Conservation (phyloP, 768 basidiomycete species). For the Russula olivacea region DNA sequence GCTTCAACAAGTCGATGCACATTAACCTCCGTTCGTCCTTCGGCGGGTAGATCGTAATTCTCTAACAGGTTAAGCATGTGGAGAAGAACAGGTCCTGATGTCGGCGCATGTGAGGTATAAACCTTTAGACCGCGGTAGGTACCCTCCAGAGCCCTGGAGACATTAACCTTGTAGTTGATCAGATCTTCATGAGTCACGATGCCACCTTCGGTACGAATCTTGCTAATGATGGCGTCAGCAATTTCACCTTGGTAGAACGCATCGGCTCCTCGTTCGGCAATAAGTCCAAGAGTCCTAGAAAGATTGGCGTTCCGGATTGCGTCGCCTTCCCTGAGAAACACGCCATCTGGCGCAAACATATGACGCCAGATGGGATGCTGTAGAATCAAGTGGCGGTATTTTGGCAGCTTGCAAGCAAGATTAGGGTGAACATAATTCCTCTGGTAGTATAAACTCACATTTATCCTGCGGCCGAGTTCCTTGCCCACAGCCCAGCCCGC, state of each 20-base stretch:
- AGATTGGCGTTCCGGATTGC: slow-evolving; percentile 65
- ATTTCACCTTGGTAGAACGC: slow-evolving; percentile 89
- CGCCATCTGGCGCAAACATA: slow-evolving; percentile 78
- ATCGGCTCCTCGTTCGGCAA: slow-evolving; percentile 71
- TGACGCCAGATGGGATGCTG: slow-evolving; percentile 65
- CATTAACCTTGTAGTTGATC: slow-evolving; percentile 58
- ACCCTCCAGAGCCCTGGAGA: slow-evolving; percentile 68
- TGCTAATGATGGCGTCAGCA: slow-evolving; percentile 70
- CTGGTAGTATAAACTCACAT: slow-evolving; percentile 38
- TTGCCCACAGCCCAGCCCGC: slow-evolving; percentile 70
- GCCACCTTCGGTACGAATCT: slow-evolving; percentile 68
- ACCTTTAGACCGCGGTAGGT: slow-evolving; percentile 72
- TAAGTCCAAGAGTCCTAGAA: slow-evolving; percentile 64
- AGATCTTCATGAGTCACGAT: slow-evolving; percentile 75
- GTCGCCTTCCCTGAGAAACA: slow-evolving; percentile 68
- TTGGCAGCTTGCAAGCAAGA: slow-evolving; percentile 27
- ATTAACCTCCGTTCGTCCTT: slow-evolving; percentile 53
- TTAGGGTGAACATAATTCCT: slow-evolving; percentile 1
- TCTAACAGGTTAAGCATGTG: slow-evolving; percentile 91
- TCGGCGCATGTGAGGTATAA: slow-evolving; percentile 81
- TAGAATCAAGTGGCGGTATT: slow-evolving; percentile 52
- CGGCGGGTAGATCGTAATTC: slow-evolving; percentile 48
- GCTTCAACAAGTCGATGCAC: slow-evolving; percentile 79
- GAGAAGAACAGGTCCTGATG: slow-evolving; percentile 81
- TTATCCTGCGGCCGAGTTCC: slow-evolving; percentile 70